Percentiles rank a stretch among this genome's conserved stretches.
These are phyloP conservation scores for Rhododendron ovatum DNA, from an alignment of 148 eudicot genomes.

Conservation along the genomic window DNA sequence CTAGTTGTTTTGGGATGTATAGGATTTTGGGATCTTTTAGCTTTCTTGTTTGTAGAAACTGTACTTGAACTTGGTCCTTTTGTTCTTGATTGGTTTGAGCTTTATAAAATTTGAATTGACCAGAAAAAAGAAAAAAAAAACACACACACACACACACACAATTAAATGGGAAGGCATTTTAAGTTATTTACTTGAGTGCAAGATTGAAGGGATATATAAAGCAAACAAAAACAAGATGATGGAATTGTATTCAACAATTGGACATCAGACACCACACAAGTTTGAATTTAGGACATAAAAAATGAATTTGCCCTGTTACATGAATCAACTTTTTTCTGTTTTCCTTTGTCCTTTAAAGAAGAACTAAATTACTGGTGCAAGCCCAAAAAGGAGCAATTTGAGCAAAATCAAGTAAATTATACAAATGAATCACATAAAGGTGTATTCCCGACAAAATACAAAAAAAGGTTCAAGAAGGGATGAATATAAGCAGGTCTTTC, in stretches of 20 bases:
- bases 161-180: neutral
- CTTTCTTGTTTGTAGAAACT: too few species aligned
- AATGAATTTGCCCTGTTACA: neutral
- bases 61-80: too few species aligned
- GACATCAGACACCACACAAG: neutral
- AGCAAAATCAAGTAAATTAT: neutral
- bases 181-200: neutral
- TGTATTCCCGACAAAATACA: neutral
- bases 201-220: neutral
- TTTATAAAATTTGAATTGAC: too few species aligned
- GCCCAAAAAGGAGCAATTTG: neutral
- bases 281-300: neutral
- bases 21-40: too few species aligned
- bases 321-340: neutral
- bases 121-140: neutral
- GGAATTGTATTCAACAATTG: neutral
- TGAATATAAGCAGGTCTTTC: neutral
- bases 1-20: too few species aligned
- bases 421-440: neutral
- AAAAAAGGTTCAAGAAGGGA: neutral
- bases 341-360: neutral
- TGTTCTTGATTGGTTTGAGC: too few species aligned
- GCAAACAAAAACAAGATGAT: neutral
- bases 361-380: neutral
- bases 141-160: neutral